A percentile compares a stretch with the other conserved stretches of the same genome.
phyloP scores from a whole-genome alignment of 2,329 filamentous ascomycete species.

The Metarhizium guizhouense region DNA sequence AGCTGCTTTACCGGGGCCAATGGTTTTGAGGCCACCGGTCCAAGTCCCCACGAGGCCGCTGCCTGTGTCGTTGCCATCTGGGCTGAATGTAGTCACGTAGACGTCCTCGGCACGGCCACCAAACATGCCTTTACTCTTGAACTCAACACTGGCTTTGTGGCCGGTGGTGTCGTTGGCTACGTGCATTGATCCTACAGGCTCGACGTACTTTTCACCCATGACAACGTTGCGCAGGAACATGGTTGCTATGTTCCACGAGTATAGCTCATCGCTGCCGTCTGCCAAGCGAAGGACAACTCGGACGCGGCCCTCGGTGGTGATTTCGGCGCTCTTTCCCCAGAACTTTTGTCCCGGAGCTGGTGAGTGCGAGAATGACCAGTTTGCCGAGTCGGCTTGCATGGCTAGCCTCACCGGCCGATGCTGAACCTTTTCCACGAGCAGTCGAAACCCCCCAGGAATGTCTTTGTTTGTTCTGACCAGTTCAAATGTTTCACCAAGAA shows the following conservation, averaged over 20 bases:
- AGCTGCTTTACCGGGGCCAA: slow-evolving; percentile 50
- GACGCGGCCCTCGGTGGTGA: slow-evolving; percentile 84
- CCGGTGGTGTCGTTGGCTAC: slow-evolving; percentile 78
- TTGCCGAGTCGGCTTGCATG: slow-evolving; percentile 78
- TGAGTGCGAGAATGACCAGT: slow-evolving; percentile 82
- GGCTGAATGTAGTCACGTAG: slow-evolving; percentile 61
- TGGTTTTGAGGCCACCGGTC: slow-evolving; percentile 64
- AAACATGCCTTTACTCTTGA: slow-evolving; percentile 95
- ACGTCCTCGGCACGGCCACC: slow-evolving; percentile 90
- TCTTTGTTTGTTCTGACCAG: slow-evolving; percentile 77
- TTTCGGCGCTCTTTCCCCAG: slow-evolving; percentile 94
- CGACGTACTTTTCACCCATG: slow-evolving; percentile 95
- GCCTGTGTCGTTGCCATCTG: slow-evolving; percentile 55
- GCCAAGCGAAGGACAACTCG: slow-evolving; percentile 61
- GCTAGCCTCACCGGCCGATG: slow-evolving; percentile 89
- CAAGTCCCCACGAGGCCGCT: slow-evolving; percentile 72
- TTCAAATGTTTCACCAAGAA: slow-evolving; percentile 93
- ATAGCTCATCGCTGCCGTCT: slow-evolving; percentile 67
- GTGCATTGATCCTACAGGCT: slow-evolving; percentile 85
- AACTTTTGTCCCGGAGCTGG: slow-evolving; percentile 92
- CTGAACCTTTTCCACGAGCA: slow-evolving; percentile 91
- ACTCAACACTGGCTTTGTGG: slow-evolving; percentile 76
- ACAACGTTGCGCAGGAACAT: slow-evolving; percentile 94
- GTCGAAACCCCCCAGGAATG: slow-evolving; percentile 64
- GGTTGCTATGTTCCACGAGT: slow-evolving; percentile 81